Percentiles rank a stretch among this genome's conserved stretches.
Evolutionary conservation across 2,329 filamentous ascomycete genomes (phyloP).

Genomic region (Apiospora kogelbergensis): DNA sequence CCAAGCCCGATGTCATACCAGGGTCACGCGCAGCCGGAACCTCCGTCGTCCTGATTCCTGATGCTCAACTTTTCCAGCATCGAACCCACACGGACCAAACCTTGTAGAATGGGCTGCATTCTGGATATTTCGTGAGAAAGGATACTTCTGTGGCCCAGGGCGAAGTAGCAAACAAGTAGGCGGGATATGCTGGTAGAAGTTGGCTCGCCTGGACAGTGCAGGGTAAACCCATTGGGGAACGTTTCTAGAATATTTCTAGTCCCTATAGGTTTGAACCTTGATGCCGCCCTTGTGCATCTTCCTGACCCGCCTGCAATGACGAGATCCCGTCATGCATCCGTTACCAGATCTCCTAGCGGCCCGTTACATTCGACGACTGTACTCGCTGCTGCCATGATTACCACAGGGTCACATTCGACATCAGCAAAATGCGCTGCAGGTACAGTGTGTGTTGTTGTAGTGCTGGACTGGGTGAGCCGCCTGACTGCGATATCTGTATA

Average conservation of each 20-base stretch:
- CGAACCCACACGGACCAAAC: background rate
- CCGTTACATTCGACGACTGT: background rate
- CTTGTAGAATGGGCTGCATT: background rate
- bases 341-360: background rate
- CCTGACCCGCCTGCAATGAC: background rate
- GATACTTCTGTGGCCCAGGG: background rate
- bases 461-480: background rate
- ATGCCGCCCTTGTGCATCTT: background rate
- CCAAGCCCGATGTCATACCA: background rate
- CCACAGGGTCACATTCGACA: background rate
- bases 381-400: background rate
- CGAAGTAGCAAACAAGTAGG: background rate
- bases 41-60: background rate
- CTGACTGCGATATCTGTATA: background rate
- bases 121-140: background rate
- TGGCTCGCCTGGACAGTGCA: background rate
- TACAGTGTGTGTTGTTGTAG: background rate
- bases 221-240: background rate
- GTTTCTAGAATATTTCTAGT: conserved; percentile 1
- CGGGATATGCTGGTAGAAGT: background rate
- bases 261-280: background rate
- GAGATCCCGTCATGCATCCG: background rate
- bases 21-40: background rate
- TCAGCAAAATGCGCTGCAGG: background rate
- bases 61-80: background rate